phyloP scores from a whole-genome alignment of 768 basidiomycete genomes.

The Clathrus columnatus region DNA sequence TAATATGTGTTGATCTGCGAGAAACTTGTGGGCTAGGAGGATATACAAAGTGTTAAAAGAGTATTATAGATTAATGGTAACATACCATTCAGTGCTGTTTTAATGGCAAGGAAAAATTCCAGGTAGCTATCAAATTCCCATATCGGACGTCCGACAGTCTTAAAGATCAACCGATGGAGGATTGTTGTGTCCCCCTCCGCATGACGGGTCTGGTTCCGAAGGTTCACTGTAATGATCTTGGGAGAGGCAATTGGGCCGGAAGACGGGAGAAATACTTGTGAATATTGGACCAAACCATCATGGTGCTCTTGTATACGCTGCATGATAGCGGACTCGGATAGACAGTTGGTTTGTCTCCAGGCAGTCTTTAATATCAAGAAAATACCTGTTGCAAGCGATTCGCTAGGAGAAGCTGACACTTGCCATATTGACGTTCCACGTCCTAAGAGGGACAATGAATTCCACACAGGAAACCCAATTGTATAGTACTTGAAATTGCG shows the following conservation, averaged over 20 bases:
- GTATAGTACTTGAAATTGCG: background rate
- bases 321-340: background rate
- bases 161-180: conserved; percentile 10
- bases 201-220: background rate
- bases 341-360: conserved; percentile 1
- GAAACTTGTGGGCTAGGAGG: conserved; percentile 16
- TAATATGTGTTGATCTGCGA: conserved; percentile 22
- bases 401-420: background rate
- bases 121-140: conserved; percentile 10
- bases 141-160: conserved; percentile 4
- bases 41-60: background rate
- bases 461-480: conserved; percentile 1
- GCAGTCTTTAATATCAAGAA: conserved; percentile 9
- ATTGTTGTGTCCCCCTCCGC: background rate
- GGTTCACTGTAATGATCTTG: background rate
- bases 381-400: background rate
- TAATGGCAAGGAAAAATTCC: conserved; percentile 4
- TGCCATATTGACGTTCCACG: conserved; percentile 14
- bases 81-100: conserved; percentile 5
- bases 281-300: background rate
- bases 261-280: background rate
- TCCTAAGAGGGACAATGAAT: conserved; percentile 12
- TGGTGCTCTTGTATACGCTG: no score
- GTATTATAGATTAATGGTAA: background rate
- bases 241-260: background rate